phyloP scores from a whole-genome alignment of 2,329 filamentous ascomycete genomes.

The Xylogone sp. region DNA sequence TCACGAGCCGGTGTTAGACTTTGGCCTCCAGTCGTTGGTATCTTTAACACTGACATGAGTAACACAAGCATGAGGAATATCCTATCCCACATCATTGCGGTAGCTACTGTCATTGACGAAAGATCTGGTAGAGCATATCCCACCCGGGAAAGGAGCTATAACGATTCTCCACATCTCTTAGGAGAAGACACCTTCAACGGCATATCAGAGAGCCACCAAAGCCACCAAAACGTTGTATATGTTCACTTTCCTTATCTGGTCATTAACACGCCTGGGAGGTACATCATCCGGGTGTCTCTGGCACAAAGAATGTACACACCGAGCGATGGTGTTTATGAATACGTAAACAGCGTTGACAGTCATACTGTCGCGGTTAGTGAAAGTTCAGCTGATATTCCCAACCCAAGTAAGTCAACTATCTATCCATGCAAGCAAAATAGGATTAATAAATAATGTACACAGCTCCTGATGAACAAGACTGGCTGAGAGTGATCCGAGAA shows the following conservation, averaged over 20 bases:
- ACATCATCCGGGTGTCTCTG: conserved; percentile 22
- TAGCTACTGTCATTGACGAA: conserved; percentile 21
- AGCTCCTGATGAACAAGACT: background rate
- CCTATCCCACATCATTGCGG: conserved; percentile 22
- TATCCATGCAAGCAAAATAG: background rate
- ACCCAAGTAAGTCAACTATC: background rate
- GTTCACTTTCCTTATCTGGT: conserved; percentile 27
- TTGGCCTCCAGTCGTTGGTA: conserved; percentile 23
- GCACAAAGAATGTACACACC: conserved; percentile 14
- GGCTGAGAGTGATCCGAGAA: conserved; percentile 2
- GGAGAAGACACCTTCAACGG: conserved; percentile 8
- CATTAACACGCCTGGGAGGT: conserved; percentile 22
- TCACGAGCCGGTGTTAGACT: conserved; percentile 18
- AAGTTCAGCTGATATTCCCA: background rate
- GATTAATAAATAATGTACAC: background rate
- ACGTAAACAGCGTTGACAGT: background rate
- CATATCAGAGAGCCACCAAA: conserved; percentile 7
- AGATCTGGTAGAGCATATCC: conserved; percentile 19
- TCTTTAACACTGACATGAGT: conserved; percentile 14
- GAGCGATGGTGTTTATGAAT: background rate
- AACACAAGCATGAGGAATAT: conserved; percentile 12
- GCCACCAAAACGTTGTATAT: conserved; percentile 22
- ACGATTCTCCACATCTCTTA: conserved; percentile 25
- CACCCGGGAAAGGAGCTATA: conserved; percentile 20
- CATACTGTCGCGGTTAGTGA: background rate